Evolutionary conservation across 73 alveolate genomes (phyloP).

Genomic region (Paramecium caudatum): DNA sequence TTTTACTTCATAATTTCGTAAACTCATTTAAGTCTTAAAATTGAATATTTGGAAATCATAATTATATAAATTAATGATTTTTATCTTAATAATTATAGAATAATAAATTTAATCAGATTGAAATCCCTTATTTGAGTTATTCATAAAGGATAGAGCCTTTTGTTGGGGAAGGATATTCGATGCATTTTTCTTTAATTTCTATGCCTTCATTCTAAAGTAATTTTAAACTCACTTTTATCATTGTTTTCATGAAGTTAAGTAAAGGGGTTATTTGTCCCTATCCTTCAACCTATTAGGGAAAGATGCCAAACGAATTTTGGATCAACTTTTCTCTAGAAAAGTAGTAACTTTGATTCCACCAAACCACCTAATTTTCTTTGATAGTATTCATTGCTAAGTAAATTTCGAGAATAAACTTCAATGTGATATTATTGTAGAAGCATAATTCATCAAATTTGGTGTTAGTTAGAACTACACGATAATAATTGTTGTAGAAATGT

Average conservation of each 20-base stretch:
- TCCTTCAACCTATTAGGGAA: neutral
- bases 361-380: neutral
- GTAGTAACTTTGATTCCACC: neutral
- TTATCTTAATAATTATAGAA: too few relatives aligned
- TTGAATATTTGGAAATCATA: neutral
- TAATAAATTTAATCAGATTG: neutral
- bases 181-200: neutral
- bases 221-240: slow-evolving; percentile 2
- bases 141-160: neutral
- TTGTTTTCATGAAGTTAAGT: neutral
- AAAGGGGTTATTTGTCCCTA: slow-evolving; percentile 10
- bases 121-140: neutral
- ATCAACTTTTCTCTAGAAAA: neutral
- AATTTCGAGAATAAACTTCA: neutral
- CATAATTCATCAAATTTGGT: neutral
- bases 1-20: slow-evolving; percentile 8
- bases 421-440: neutral
- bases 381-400: slow-evolving; percentile 7
- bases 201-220: neutral
- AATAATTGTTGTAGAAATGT: neutral
- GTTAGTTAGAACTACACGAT: neutral
- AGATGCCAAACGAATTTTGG: neutral
- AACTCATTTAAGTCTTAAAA: neutral
- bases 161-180: neutral
- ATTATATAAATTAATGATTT: neutral